Evolutionary conservation across 1,284 basidiomycete genomes (phyloP), one percentile per base, ranked within the genome.

Genomic region (Ceratobasidium theobromae): DNA sequence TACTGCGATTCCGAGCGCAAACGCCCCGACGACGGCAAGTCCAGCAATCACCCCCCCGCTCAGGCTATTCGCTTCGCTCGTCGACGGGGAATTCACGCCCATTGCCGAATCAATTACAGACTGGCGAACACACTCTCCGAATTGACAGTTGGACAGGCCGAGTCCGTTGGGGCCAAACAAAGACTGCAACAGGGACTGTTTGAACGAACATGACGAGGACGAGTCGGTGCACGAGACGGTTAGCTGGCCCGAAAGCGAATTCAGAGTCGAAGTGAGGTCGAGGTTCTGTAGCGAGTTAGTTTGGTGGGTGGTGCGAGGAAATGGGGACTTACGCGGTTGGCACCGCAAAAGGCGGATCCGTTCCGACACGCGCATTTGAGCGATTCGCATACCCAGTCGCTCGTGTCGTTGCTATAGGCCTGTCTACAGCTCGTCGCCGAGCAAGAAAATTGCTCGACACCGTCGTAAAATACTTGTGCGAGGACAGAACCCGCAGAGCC

Each of bases 71-170:
- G 79, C 77, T 14, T 74, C 73, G 3, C 60, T 62, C 49, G 70
- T 71, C 23, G 35, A 28, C 30, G 65, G 28, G 0, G 77, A 72
- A 0, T 77, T 73, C 30, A 76, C 72, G 3, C 79, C 77, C 1
- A 75, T 70, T 6, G 72, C 70, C 1, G 75, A 78, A 73, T 92
- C 87, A 62, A 95, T 86, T 27, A 91, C 86, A 65, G 80, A 83
- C 74, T 95, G 91, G 6, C 82, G 76, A 16, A 95, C 86, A 74
- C 93, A 96, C 76, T 97, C 94, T 27, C 94, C 94, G 71, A 89
- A 93, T 0, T 77, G 77, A 75, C 93, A 96, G 0, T 82, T 83
- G 54, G 81, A 80, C 12, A 97, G 78, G 1, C 79, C 73, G 5
- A 97, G 82, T 0, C 93, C 94, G 27, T 75, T 73, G 0, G 81